Evolutionary conservation across 2,329 filamentous ascomycete species (phyloP).

Genomic region (Aspergillus sp.): DNA sequence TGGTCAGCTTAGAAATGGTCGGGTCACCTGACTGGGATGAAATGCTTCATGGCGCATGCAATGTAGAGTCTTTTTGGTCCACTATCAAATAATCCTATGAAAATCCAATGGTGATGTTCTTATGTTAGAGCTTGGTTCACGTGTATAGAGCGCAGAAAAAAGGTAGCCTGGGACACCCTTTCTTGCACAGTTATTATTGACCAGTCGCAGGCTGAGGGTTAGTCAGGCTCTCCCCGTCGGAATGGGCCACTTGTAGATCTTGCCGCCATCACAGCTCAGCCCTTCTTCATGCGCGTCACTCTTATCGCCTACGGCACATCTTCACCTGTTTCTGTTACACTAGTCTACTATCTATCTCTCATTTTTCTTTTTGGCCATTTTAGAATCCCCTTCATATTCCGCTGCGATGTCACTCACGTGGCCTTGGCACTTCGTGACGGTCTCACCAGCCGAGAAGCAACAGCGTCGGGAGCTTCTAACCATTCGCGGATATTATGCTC

Average conservation of each 20-base stretch:
- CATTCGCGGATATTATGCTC: slow-evolving; percentile 55
- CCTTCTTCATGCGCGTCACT: background rate
- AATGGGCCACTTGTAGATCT: slow-evolving; percentile 1
- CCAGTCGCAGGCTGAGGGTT: background rate
- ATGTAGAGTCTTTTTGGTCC: slow-evolving; percentile 36
- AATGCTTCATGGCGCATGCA: slow-evolving; percentile 36
- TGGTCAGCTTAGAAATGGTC: slow-evolving; percentile 40
- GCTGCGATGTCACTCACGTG: slow-evolving; percentile 32
- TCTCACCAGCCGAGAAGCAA: slow-evolving; percentile 50
- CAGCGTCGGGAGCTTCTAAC: slow-evolving; percentile 55
- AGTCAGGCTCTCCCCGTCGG: background rate
- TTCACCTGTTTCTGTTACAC: background rate
- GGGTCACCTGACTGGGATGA: slow-evolving; percentile 33
- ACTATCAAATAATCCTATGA: slow-evolving; percentile 23
- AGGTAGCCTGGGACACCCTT: no score
- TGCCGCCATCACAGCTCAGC: background rate
- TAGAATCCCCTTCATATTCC: background rate
- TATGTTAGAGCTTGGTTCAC: background rate
- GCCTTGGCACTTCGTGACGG: slow-evolving; percentile 54
- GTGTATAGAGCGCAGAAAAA: background rate
- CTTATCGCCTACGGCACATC: background rate
- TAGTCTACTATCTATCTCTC: background rate
- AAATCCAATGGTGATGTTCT: slow-evolving; percentile 10
- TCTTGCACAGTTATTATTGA: background rate
- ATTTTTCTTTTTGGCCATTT: no score